Conservation (phyloP, 73 alveolate species). For the Paramecium sonneborni region DNA sequence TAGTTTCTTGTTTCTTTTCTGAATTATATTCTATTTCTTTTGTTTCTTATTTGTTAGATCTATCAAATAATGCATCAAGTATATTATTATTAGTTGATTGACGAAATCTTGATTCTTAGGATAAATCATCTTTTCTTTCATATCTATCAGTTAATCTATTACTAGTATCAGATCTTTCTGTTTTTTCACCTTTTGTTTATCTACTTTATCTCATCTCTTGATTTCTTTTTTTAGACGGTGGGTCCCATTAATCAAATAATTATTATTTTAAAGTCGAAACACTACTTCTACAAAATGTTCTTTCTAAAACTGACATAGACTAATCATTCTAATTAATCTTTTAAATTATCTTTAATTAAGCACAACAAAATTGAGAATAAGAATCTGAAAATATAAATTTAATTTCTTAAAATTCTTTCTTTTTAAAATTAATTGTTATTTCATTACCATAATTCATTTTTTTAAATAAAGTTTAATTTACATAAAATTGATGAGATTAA, state of each 20-base stretch:
- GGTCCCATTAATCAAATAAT: neutral
- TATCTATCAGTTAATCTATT: neutral
- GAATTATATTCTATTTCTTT: neutral
- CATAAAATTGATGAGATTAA: neutral
- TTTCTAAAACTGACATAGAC: neutral
- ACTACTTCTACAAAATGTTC: conserved; percentile 17
- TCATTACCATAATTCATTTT: conserved; percentile 2
- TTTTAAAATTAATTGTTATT: neutral
- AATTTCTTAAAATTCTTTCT: neutral
- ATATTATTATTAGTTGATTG: neutral
- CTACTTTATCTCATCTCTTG: neutral
- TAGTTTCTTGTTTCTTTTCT: neutral
- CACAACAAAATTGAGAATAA: neutral
- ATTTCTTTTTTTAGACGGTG: neutral
- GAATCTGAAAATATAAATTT: neutral
- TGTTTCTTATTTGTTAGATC: neutral
- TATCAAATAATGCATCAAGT: neutral
- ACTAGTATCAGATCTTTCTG: neutral
- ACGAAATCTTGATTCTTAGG: neutral
- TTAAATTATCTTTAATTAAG: neutral
- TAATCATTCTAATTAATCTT: neutral
- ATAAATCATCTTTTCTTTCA: neutral
- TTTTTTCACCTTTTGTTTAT: neutral
- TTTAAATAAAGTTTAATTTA: neutral
- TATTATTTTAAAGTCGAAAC: neutral